Evolutionary conservation across 495 filamentous ascomycete species (phyloP).

Genomic region (Penicillium cinerascens): DNA sequence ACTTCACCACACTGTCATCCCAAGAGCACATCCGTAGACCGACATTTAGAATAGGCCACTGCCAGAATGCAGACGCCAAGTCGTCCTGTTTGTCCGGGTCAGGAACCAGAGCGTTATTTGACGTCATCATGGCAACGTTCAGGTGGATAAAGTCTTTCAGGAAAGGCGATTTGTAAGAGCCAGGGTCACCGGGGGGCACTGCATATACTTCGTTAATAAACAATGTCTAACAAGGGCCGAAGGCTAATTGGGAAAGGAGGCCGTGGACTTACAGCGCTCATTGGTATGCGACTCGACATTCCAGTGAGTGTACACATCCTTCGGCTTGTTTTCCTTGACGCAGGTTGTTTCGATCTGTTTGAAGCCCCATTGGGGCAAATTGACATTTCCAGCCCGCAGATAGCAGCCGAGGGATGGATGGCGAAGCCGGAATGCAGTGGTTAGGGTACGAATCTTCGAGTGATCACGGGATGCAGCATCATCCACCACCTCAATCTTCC

Average conservation of each 20-base stretch:
- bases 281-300: conserved; percentile 96
- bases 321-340: conserved; percentile 86
- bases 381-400: conserved; percentile 90
- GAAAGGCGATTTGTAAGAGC: conserved; percentile 94
- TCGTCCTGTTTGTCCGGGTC: conserved; percentile 99
- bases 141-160: conserved; percentile 94
- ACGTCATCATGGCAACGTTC: conserved; percentile 99
- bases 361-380: conserved; percentile 98
- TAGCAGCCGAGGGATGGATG: conserved; percentile 87
- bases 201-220: conserved; percentile 3
- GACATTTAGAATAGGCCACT: conserved; percentile 95
- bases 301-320: conserved; percentile 96
- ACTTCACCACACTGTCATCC: conserved; percentile 94
- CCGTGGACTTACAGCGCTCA: conserved; percentile 74
- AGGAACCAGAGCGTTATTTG: conserved; percentile 96
- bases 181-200: conserved; percentile 90
- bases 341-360: conserved; percentile 99
- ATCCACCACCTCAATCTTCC: conserved; percentile 86
- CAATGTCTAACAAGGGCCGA: conserved; percentile 9
- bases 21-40: conserved; percentile 97
- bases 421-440: conserved; percentile 86
- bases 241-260: background rate
- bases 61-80: conserved; percentile 94
- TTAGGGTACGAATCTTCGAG: conserved; percentile 85
- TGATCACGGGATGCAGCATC: conserved; percentile 84